Base-by-base conservation (phyloP, 1,139 yeast species). In the Scheffersomyces lignicola region DNA sequence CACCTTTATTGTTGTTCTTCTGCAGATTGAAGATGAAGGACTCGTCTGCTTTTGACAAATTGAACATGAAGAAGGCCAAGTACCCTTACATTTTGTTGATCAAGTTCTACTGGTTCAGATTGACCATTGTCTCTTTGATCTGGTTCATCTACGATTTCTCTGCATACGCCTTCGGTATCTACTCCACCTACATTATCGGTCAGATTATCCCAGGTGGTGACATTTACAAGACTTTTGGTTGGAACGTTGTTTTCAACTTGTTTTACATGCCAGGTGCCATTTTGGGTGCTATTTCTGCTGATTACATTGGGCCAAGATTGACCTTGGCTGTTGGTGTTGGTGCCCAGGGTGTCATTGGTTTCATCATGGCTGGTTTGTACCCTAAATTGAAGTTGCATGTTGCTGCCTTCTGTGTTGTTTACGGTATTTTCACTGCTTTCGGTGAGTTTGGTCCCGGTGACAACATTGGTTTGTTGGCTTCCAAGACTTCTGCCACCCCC, bases 361-460 rank as follows among this genome's bases (percentile, higher is more conserved):
- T 76, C 54, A 77, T 82, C 46, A 83, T 90, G 90, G 90, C 95
- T 37, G 92, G 81, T 10, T 63, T 72, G 35, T 81, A 84, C 54
- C 65, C 69, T 25, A 51, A 56, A 15, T 72, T 90, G 47, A 66
- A 69, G 43, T 55, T 73, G 31, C 76, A 83, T 48, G 66, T 88
- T 52, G 96, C 78, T 21, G 92, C 80, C 0, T 88, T 90, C 53
- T 83, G 80, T 31, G 92, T 88, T 25, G 83, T 85, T 14, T 89
- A 83, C 54, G 97, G 97, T 65, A 77, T 90, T 44, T 90, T 89
- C 60, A 66, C 79, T 54, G 70, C 96, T 5, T 69, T 87, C 32
- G 97, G 97, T 49, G 97, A 90, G 61, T 85, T 89, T 59, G 96
- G 96, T 17, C 90, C 96, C 11, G 97, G 97, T 63, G 88, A 89